Percentiles rank a stretch among this genome's conserved stretches.
phyloP scores from a whole-genome alignment of 2,329 filamentous ascomycete genomes.

The Penicillium capsulatum region DNA sequence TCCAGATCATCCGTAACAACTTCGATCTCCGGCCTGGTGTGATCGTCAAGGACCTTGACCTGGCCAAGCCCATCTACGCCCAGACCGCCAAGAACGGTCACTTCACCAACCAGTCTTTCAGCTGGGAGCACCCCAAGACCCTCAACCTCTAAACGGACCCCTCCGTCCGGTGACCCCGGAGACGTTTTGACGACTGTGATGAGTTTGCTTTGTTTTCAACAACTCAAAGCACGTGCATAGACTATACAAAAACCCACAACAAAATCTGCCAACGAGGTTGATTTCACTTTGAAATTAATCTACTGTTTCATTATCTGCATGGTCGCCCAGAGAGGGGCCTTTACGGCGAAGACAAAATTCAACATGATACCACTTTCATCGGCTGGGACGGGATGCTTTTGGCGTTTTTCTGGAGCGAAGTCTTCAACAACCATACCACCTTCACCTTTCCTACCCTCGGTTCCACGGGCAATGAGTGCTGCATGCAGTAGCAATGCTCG shows the following conservation, averaged over 20 bases:
- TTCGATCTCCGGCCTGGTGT: conserved; percentile 98
- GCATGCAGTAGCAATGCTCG: not conserved
- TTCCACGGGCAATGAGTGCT: conserved; percentile 3
- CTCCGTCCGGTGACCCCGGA: conserved; percentile 19
- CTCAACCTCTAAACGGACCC: conserved; percentile 72
- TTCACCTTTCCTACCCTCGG: conserved; percentile 12
- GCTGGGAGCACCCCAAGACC: conserved; percentile 96
- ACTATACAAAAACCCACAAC: conserved; percentile 27
- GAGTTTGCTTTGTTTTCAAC: conserved; percentile 50
- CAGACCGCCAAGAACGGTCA: conserved; percentile 99
- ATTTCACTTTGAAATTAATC: conserved; percentile 18
- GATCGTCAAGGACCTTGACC: conserved; percentile 94
- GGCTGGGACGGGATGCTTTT: conserved; percentile 38
- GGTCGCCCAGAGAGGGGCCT: conserved; percentile 33
- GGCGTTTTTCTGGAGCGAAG: conserved; percentile 42
- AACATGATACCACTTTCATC: conserved; percentile 49
- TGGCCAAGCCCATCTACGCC: conserved; percentile 95
- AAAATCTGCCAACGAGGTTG: conserved; percentile 14
- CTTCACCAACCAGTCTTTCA: conserved; percentile 98
- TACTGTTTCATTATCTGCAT: conserved; percentile 40
- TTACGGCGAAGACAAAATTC: conserved; percentile 44
- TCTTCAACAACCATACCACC: conserved; percentile 39
- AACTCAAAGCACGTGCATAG: conserved; percentile 47
- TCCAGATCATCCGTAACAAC: conserved; percentile 90
- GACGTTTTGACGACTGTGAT: conserved; percentile 42